These are phyloP conservation scores for Epichloe brachyelytri DNA, from an alignment of 2,329 filamentous ascomycete genomes.

Conservation along the genomic window DNA sequence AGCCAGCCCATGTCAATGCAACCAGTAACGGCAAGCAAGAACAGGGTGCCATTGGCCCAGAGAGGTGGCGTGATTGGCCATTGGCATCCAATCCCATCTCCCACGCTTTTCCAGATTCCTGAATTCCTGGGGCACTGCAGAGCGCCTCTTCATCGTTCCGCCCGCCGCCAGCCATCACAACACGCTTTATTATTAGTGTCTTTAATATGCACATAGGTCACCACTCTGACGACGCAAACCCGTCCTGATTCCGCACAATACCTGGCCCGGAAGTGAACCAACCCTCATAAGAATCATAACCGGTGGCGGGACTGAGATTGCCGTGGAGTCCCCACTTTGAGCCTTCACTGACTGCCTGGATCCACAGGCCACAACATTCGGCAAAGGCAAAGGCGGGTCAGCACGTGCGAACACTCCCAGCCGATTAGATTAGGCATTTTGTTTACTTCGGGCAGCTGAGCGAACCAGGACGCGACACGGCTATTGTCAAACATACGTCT, in stretches of 20 bases:
- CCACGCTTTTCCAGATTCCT: neutral
- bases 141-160: neutral
- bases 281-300: too few species aligned
- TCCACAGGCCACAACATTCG: slow-evolving; percentile 1
- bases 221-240: too few species aligned
- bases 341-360: neutral
- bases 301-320: too few species aligned
- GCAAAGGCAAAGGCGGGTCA: neutral
- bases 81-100: neutral
- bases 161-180: neutral
- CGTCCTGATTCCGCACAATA: neutral
- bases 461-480: slow-evolving; percentile 8
- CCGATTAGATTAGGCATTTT: slow-evolving; percentile 7
- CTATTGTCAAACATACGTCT: neutral
- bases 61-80: neutral
- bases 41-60: slow-evolving; percentile 1
- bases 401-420: neutral
- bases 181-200: neutral
- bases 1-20: neutral
- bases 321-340: too few species aligned
- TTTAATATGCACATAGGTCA: neutral
- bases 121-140: neutral
- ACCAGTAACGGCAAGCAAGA: too few species aligned
- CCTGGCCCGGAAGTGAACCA: too few species aligned
- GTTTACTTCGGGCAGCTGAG: slow-evolving; percentile 8